Base-by-base conservation (phyloP, 768 basidiomycete species). In the Lepiota subincarnata region DNA sequence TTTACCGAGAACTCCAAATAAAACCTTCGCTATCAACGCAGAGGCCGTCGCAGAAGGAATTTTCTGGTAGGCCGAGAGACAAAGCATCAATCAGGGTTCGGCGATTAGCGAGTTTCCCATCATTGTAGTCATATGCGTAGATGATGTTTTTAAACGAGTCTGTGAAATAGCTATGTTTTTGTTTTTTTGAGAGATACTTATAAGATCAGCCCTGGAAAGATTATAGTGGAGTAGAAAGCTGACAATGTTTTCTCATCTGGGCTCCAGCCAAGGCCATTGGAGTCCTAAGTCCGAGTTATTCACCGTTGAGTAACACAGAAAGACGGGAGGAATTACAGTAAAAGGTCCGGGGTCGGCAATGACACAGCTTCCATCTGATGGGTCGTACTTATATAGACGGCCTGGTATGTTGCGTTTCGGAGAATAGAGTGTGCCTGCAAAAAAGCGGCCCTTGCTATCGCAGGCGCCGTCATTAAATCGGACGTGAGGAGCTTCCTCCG, bases 401-500 rank as follows among this genome's bases (percentile, higher is more conserved):
- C 85, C 85, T 3, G 80, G 74, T 44, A 85, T 71, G 19, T 65
- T 69, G 45, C 72, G 73, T 45, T 76, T 72, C 59, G 73, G 68
- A 48, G 78, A 80, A 58, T 69, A 76, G 46, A 86, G 63, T 0
- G 84, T 82, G n/a, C 85, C 86, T 19, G 83, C 81, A 59, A 86
- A 79, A 64, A 81, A 86, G 38, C 83, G 76, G 5, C 86, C 86
- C 59, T 74, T 69, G 53, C 69, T 74, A 60, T 86, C 84, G 62
- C 86, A 87, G 2, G 74, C 84, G 34, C 84, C 86, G 60, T 87
- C 86, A 67, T 88, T 86, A 69, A 87, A 85, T 39, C 86, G 76
- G 24, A 76, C 79, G 57, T 77, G 69, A 2, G 70, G 65, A 10
- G 60, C 59, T 35, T 79, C 69, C 19, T 70, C 62, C 8, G 64